These are phyloP conservation scores for Vaccinium macrocarpon DNA, from an alignment of 148 eudicot genomes.

Conservation along the genomic window DNA sequence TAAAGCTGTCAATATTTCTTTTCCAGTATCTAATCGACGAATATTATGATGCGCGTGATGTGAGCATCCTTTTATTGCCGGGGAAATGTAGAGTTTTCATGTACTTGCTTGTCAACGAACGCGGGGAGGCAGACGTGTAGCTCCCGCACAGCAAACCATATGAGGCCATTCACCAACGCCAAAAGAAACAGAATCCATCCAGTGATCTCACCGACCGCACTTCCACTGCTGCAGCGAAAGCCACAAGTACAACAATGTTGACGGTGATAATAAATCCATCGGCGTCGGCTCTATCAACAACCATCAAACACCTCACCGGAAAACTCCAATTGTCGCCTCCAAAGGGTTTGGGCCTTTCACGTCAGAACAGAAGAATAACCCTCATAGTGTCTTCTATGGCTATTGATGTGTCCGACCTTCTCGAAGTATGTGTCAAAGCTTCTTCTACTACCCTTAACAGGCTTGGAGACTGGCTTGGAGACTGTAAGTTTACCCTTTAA, in stretches of 20 bases:
- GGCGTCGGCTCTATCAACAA: conserved; percentile 38
- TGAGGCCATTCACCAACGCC: not conserved
- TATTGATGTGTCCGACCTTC: conserved; percentile 35
- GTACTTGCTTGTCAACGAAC: not conserved
- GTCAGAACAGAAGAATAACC: conserved; percentile 16
- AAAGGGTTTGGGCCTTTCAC: conserved; percentile 8
- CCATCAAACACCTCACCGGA: conserved; percentile 37
- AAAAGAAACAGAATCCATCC: not conserved
- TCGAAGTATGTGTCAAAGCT: conserved; percentile 81
- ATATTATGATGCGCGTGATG: not conserved
- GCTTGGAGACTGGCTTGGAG: conserved; percentile 91
- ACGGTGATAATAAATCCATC: conserved; percentile 43
- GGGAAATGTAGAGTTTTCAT: not conserved
- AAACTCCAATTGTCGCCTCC: conserved; percentile 19
- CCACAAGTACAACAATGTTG: conserved; percentile 31
- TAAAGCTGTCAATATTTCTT: not conserved
- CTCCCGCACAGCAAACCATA: not conserved
- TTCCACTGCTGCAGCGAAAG: not conserved
- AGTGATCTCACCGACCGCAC: not conserved
- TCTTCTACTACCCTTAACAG: conserved; percentile 56
- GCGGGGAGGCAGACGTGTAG: too few species aligned
- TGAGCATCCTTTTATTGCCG: not conserved
- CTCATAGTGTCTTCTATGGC: conserved; percentile 32
- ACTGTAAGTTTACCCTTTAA: conserved; percentile 47
- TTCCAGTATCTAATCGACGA: not conserved